Evolutionary conservation across 2,329 filamentous ascomycete species (phyloP).

Genomic region (Didymella sp.): DNA sequence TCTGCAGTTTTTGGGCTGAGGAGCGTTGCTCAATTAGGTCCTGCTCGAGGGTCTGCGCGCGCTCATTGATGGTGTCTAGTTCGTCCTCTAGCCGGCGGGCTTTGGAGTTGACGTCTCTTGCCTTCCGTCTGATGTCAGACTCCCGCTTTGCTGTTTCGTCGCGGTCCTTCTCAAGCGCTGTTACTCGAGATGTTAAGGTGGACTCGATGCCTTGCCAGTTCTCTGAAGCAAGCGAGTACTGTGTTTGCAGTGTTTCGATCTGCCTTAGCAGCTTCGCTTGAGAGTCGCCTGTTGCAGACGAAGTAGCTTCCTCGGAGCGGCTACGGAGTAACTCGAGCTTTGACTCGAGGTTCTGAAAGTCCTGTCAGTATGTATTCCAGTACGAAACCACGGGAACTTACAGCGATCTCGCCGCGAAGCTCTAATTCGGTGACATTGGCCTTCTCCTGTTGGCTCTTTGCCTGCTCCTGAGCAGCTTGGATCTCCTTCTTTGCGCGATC

Average conservation of each 20-base stretch:
- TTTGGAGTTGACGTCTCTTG: constrained; percentile 78
- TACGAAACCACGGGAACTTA: constrained; percentile 30
- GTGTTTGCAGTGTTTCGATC: constrained; percentile 92
- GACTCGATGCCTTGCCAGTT: constrained; percentile 98
- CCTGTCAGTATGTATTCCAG: constrained; percentile 29
- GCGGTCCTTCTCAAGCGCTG: constrained; percentile 84
- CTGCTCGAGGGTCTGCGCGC: constrained; percentile 68
- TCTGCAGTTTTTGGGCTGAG: constrained; percentile 67
- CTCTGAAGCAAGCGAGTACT: constrained; percentile 91
- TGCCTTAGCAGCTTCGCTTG: constrained; percentile 91
- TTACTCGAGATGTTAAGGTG: constrained; percentile 78
- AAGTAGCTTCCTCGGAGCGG: constrained; percentile 87
- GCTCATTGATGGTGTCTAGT: constrained; percentile 71
- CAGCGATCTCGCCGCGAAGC: constrained; percentile 75
- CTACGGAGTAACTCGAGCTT: constrained; percentile 88
- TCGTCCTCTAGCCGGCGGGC: constrained; percentile 79
- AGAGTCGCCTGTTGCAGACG: constrained; percentile 78
- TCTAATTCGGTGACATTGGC: constrained; percentile 74
- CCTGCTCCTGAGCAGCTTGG: constrained; percentile 74
- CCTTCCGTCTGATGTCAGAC: constrained; percentile 85
- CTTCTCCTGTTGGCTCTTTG: constrained; percentile 75
- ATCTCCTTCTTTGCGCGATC: constrained; percentile 75
- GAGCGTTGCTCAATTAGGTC: constrained; percentile 67
- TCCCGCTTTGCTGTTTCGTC: constrained; percentile 86
- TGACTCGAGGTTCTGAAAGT: constrained; percentile 74